A percentile compares a stretch with the other conserved stretches of the same genome.
These are phyloP conservation scores for Bodo saltans DNA, from an alignment of 78 protist species.

Conservation along the genomic window DNA sequence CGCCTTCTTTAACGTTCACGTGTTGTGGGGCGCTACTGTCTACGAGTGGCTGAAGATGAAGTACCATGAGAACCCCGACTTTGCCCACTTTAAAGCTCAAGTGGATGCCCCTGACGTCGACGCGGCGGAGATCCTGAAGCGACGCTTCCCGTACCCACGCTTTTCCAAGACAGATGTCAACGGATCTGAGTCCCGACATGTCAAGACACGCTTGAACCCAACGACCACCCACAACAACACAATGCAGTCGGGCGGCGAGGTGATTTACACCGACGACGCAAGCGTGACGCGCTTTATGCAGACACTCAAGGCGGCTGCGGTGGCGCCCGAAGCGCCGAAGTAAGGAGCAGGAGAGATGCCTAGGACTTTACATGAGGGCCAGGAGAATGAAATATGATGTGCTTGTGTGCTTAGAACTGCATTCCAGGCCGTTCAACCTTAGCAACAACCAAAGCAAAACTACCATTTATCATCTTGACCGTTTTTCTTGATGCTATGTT, in stretches of 20 bases:
- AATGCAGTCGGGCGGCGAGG: background rate
- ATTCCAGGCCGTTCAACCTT: too few species aligned
- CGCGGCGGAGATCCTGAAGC: background rate
- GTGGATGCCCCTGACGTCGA: conserved; percentile 14
- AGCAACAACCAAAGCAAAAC: too few species aligned
- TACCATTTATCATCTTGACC: too few species aligned
- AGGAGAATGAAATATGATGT: too few species aligned
- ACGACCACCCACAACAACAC: background rate
- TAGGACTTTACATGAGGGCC: too few species aligned
- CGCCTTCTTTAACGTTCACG: conserved; percentile 84
- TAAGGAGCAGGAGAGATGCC: too few species aligned
- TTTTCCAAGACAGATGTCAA: conserved; percentile 27
- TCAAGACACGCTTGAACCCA: conserved; percentile 19
- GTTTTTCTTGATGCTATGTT: too few species aligned
- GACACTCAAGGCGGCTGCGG: conserved; percentile 46
- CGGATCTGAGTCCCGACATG: conserved; percentile 16
- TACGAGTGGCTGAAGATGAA: conserved; percentile 76
- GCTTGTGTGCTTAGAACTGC: too few species aligned
- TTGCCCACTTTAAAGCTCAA: background rate
- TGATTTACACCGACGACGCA: conserved; percentile 35
- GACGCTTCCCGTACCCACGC: conserved; percentile 26
- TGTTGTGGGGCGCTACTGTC: conserved; percentile 86
- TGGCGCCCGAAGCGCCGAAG: background rate
- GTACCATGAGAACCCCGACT: conserved; percentile 16
- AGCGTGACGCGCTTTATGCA: conserved; percentile 32